phyloP scores from a whole-genome alignment of 2,329 filamentous ascomycete species.

The Colletotrichum noveboracense region DNA sequence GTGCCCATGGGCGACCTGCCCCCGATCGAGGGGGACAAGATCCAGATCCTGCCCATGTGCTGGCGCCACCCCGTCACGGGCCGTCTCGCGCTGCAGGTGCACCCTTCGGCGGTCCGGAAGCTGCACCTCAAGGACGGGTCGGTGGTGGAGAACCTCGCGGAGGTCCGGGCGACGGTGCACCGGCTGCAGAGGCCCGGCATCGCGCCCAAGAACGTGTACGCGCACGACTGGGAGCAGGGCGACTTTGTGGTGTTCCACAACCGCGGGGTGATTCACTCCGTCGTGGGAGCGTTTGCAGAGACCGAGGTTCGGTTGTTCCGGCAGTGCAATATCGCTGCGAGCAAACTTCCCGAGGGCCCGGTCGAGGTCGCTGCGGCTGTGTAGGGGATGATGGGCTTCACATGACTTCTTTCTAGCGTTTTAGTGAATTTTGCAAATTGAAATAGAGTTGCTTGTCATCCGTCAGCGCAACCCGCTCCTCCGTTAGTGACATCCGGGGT shows the following conservation, averaged over 20 bases:
- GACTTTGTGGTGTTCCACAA: conserved; percentile 83
- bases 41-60: conserved; percentile 76
- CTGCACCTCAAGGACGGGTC: conserved; percentile 71
- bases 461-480: background rate
- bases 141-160: conserved; percentile 70
- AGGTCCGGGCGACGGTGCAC: conserved; percentile 73
- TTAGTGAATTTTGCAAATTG: background rate
- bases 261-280: conserved; percentile 74
- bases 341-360: conserved; percentile 59
- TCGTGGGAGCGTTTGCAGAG: conserved; percentile 75
- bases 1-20: conserved; percentile 65
- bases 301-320: conserved; percentile 78
- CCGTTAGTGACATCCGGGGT: background rate
- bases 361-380: background rate
- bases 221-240: conserved; percentile 79
- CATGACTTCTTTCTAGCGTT: background rate
- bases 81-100: conserved; percentile 72
- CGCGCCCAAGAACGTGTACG: conserved; percentile 69
- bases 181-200: conserved; percentile 75
- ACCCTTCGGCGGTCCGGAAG: conserved; percentile 73
- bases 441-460: background rate
- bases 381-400: background rate
- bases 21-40: conserved; percentile 66
- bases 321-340: conserved; percentile 81
- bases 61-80: conserved; percentile 79